phyloP scores from a whole-genome alignment of 192 early-diverging fungal species.

The Entomortierella lignicola region DNA sequence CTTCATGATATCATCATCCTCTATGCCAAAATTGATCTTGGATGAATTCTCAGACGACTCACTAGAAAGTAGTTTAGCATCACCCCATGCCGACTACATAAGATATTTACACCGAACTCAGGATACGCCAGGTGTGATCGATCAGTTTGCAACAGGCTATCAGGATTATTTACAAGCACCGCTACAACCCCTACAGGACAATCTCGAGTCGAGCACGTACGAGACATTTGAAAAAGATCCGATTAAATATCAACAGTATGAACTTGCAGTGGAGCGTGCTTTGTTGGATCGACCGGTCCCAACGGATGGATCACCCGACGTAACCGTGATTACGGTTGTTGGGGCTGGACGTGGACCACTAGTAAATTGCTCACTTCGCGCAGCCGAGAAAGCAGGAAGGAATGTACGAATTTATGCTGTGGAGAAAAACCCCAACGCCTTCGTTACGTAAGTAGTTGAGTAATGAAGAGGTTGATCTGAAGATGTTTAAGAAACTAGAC shows the following conservation, averaged over 20 bases:
- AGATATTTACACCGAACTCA: conserved; percentile 75
- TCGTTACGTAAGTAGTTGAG: conserved; percentile 78
- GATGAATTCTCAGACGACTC: conserved; percentile 36
- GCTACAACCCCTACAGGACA: conserved; percentile 92
- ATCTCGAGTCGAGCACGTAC: conserved; percentile 94
- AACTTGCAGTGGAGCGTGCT: conserved; percentile 70
- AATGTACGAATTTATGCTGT: conserved; percentile 84
- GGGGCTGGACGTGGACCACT: conserved; percentile 97
- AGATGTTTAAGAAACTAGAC: too few species aligned
- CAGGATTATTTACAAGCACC: conserved; percentile 91
- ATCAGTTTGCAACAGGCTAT: conserved; percentile 85
- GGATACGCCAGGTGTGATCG: conserved; percentile 69
- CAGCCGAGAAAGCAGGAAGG: conserved; percentile 69
- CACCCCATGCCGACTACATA: conserved; percentile 83
- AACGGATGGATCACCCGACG: conserved; percentile 27
- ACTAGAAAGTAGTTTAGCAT: conserved; percentile 59
- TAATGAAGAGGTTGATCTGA: too few species aligned
- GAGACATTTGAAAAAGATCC: conserved; percentile 97
- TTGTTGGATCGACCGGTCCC: conserved; percentile 61
- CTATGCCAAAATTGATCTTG: conserved; percentile 43
- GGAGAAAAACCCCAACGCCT: conserved; percentile 97
- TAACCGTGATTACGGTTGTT: conserved; percentile 88
- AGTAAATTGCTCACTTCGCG: conserved; percentile 87
- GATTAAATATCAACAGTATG: conserved; percentile 94
- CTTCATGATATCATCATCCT: conserved; percentile 54